phyloP scores from a whole-genome alignment of 495 filamentous ascomycete genomes.

The Corynascus novoguineensis region DNA sequence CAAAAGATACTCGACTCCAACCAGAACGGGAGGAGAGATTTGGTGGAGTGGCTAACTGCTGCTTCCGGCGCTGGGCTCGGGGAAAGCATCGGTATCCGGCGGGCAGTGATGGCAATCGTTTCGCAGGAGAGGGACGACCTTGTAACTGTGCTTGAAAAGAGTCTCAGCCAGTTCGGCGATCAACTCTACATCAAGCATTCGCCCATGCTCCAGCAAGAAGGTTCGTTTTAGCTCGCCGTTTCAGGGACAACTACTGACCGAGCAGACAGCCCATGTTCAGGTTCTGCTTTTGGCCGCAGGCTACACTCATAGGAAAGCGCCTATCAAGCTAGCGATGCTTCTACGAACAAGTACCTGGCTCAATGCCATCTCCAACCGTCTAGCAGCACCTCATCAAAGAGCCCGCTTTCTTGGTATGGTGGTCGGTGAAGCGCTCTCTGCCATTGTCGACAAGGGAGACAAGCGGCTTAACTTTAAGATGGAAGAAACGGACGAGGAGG shows the following conservation, averaged over 20 bases:
- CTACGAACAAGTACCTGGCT: constrained; percentile 68
- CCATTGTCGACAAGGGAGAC: constrained; percentile 67
- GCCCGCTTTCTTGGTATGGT: constrained; percentile 87
- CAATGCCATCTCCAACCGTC: constrained; percentile 75
- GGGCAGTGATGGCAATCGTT: constrained; percentile 60
- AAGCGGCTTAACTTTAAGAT: constrained; percentile 77
- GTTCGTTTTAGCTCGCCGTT: constrained; percentile 36
- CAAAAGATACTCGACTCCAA: constrained; percentile 32
- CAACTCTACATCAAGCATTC: constrained; percentile 80
- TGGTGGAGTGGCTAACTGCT: constrained; percentile 64
- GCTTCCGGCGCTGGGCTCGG: constrained; percentile 62
- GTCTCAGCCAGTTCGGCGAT: constrained; percentile 71
- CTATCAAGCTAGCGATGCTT: constrained; percentile 55
- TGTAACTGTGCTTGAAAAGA: constrained; percentile 56
- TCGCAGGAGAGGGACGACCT: constrained; percentile 50
- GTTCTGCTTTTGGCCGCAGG: constrained; percentile 72
- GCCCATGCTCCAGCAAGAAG: constrained; percentile 79
- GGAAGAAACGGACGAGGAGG: constrained; percentile 66
- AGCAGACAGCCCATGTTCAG: constrained; percentile 61
- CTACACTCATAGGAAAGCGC: constrained; percentile 59
- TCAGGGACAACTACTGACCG: constrained; percentile 26
- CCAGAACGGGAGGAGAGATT: constrained; percentile 40
- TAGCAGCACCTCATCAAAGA: constrained; percentile 67
- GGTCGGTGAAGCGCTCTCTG: constrained; percentile 74
- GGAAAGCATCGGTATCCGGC: constrained; percentile 54